These are phyloP conservation scores for Parietaria judaica DNA, from an alignment of 306 rosid species.

Conservation along the genomic window DNA sequence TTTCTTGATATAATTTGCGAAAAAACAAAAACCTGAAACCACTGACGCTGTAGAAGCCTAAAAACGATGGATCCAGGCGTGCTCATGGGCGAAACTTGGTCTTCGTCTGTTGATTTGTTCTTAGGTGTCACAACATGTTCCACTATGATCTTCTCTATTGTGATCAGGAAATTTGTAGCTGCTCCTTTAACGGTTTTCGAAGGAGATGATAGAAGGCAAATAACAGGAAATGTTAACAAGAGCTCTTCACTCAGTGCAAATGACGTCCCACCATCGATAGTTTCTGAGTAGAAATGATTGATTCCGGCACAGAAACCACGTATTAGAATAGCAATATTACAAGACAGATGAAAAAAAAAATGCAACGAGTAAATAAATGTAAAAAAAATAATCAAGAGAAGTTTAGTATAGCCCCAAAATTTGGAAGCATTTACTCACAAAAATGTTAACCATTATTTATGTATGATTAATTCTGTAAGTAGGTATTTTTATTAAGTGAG, in stretches of 20 bases:
- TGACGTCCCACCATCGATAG: constrained; percentile 27
- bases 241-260: constrained; percentile 56
- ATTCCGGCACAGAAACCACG: constrained; percentile 12
- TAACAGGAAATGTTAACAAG: constrained; percentile 65
- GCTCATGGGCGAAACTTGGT: constrained; percentile 39
- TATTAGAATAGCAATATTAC: background rate
- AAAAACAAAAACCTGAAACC: constrained; percentile 51
- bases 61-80: constrained; percentile 58
- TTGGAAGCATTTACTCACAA: no score
- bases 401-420: no score
- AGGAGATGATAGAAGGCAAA: constrained; percentile 86
- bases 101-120: constrained; percentile 30
- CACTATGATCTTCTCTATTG: constrained; percentile 56
- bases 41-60: constrained; percentile 55
- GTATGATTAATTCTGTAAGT: no score
- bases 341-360: background rate
- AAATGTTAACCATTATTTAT: no score
- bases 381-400: no score
- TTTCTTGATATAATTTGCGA: no score
- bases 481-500: no score
- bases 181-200: constrained; percentile 65
- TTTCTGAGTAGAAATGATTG: constrained; percentile 35
- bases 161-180: constrained; percentile 59
- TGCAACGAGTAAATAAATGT: background rate
- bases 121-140: constrained; percentile 27